A percentile compares a stretch with the other conserved stretches of the same genome.
These are phyloP conservation scores for Pseudogymnoascus destructans DNA, from an alignment of 2,329 filamentous ascomycete genomes.

Conservation along the genomic window DNA sequence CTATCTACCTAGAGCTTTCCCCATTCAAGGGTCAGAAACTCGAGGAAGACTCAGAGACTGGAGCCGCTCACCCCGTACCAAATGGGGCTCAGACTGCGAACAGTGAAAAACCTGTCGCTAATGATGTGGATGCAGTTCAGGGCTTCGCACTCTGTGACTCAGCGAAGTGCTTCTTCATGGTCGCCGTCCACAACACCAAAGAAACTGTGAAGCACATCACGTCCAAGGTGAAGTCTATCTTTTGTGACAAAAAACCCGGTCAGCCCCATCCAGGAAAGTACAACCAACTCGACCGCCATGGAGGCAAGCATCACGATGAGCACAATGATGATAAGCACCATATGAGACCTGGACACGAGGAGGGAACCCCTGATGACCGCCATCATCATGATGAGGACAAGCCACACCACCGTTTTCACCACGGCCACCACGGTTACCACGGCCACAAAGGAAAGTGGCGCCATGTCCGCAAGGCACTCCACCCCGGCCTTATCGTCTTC, in stretches of 20 bases:
- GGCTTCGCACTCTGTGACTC: neutral
- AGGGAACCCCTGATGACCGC: neutral
- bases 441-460: neutral
- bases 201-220: neutral
- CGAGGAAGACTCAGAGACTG: neutral
- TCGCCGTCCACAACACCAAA: constrained; percentile 4
- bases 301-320: neutral
- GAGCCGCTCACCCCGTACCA: neutral
- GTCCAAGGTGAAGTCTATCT: neutral
- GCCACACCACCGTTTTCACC: neutral
- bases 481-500: neutral
- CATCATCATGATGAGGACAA: neutral
- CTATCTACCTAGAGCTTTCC: neutral
- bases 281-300: neutral
- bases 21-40: neutral
- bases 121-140: neutral
- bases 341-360: neutral
- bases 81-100: neutral
- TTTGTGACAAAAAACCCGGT: neutral
- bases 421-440: neutral
- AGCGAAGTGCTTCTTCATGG: neutral
- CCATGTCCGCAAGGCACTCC: neutral
- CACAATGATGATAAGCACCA: neutral
- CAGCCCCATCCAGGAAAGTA: neutral
- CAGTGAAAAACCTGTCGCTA: neutral